Evolutionary conservation across 192 early-diverging fungal genomes (phyloP).

Genomic region (Coemansia sp.): DNA sequence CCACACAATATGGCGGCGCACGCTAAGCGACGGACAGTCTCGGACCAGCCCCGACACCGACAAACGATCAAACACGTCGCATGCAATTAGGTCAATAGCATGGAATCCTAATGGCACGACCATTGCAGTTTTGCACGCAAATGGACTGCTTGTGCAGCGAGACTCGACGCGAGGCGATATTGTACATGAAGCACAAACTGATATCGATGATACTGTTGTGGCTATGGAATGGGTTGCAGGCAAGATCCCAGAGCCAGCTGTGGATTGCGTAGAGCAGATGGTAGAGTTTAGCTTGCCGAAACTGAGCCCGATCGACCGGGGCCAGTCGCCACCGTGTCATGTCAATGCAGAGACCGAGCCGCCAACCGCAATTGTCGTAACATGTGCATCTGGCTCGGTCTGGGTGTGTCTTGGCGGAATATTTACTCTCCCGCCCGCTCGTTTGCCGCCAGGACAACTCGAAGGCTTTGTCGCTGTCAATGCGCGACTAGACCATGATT

Average conservation of each 20-base stretch:
- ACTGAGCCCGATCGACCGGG: conserved; percentile 25
- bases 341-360: conserved; percentile 19
- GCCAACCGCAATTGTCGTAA: conserved; percentile 26
- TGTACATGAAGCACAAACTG: conserved; percentile 28
- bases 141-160: conserved; percentile 40
- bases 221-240: conserved; percentile 39
- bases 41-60: neutral
- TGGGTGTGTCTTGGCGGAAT: conserved; percentile 36
- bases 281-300: conserved; percentile 27
- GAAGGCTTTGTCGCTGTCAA: neutral
- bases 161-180: conserved; percentile 37
- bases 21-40: conserved; percentile 14
- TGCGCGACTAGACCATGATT: neutral
- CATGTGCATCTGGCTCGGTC: conserved; percentile 18
- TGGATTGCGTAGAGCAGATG: neutral
- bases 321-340: conserved; percentile 24
- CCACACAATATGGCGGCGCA: conserved; percentile 41
- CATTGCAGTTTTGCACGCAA: conserved; percentile 30
- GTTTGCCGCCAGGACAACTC: neutral
- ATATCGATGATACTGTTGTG: conserved; percentile 7
- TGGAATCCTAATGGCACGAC: conserved; percentile 29
- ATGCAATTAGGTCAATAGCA: conserved; percentile 24
- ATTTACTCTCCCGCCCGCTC: conserved; percentile 32
- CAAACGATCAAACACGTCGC: neutral
- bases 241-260: neutral